Percentiles rank a stretch among this genome's conserved stretches.
phyloP scores from a whole-genome alignment of 1,284 basidiomycete genomes.

The Melampsora larici-populina region DNA sequence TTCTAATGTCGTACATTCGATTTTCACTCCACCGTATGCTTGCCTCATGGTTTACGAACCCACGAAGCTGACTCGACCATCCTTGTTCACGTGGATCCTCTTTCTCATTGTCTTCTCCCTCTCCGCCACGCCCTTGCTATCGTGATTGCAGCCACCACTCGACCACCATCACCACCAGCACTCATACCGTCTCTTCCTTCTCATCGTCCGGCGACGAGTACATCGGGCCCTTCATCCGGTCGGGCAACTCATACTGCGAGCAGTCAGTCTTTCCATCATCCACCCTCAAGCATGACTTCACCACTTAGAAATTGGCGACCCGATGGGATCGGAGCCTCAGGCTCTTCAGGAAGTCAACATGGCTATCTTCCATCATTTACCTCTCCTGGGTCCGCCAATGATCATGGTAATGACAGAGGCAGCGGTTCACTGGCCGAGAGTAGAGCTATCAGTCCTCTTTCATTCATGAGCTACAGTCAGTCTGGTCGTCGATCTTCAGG shows the following conservation, averaged over 20 bases:
- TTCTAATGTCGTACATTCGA: too few species aligned
- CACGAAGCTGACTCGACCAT: slow-evolving; percentile 38
- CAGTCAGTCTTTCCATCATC: slow-evolving; percentile 37
- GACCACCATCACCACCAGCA: slow-evolving; percentile 20
- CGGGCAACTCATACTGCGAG: slow-evolving; percentile 5
- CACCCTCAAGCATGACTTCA: slow-evolving; percentile 30
- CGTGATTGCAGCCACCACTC: slow-evolving; percentile 16
- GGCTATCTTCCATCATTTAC: slow-evolving; percentile 18
- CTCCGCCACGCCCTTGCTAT: slow-evolving; percentile 23
- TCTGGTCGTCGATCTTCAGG: slow-evolving; percentile 13
- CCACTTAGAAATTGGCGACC: slow-evolving; percentile 22
- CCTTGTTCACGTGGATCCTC: slow-evolving; percentile 32
- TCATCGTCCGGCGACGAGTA: not conserved
- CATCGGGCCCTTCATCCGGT: not conserved
- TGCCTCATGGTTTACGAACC: not conserved
- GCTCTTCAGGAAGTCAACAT: slow-evolving; percentile 26
- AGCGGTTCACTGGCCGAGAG: slow-evolving; percentile 6
- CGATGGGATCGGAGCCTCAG: slow-evolving; percentile 2
- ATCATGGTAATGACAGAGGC: slow-evolving; percentile 16
- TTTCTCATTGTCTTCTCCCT: slow-evolving; percentile 17
- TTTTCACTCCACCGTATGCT: not conserved
- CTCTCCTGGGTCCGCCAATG: slow-evolving; percentile 28
- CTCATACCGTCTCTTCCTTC: slow-evolving; percentile 38
- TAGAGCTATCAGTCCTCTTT: slow-evolving; percentile 22
- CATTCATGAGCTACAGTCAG: slow-evolving; percentile 16